phyloP scores from a whole-genome alignment of 1,139 yeast species.

The Diutina rugosa region DNA sequence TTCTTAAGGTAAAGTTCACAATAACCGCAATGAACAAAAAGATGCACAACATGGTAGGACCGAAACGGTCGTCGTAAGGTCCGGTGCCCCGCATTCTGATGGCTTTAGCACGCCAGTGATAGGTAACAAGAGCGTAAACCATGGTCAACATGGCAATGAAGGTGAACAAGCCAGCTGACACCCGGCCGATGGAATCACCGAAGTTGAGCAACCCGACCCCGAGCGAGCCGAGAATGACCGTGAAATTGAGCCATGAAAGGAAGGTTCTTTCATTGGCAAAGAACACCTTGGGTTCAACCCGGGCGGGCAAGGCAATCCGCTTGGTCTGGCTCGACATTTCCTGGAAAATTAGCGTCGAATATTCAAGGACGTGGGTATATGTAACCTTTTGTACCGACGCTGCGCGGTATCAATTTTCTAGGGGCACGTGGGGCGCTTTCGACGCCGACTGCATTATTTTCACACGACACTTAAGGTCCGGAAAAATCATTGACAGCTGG shows the following conservation, averaged over 20 bases:
- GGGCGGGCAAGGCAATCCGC: conserved; percentile 93
- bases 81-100: conserved; percentile 95
- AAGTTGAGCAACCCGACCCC: conserved; percentile 93
- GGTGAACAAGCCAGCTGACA: conserved; percentile 90
- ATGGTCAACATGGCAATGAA: conserved; percentile 93
- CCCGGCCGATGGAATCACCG: conserved; percentile 88
- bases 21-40: conserved; percentile 87
- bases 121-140: conserved; percentile 89
- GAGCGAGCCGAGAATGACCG: conserved; percentile 91
- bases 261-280: conserved; percentile 98
- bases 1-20: conserved; percentile 79
- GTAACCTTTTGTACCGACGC: not conserved
- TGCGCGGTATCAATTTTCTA: not conserved
- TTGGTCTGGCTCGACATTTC: conserved; percentile 19
- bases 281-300: conserved; percentile 97
- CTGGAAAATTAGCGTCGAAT: not conserved
- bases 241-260: conserved; percentile 94
- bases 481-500: not conserved
- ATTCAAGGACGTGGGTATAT: not conserved
- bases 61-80: conserved; percentile 95
- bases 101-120: conserved; percentile 99
- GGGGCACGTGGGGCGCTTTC: not conserved
- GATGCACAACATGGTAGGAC: conserved; percentile 97
- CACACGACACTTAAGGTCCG: not conserved
- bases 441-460: not conserved